Evolutionary conservation across 2,329 filamentous ascomycete genomes (phyloP), one percentile per base, ranked within the genome.

Genomic region (Phyllosticta capitalensis): DNA sequence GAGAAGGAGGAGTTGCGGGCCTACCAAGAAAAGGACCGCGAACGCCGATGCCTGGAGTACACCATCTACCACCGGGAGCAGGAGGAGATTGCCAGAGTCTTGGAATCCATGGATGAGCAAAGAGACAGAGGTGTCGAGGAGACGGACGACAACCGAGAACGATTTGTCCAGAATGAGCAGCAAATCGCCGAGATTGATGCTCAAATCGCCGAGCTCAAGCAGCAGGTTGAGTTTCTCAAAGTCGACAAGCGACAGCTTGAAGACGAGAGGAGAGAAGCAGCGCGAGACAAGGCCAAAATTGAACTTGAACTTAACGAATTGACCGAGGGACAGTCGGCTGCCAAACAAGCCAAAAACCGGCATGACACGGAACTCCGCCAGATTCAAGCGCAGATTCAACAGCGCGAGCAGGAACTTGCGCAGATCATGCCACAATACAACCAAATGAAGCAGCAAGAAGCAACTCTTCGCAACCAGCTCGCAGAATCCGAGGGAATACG

Each of bases 1-100:
- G 94, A 99, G 74, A 97, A 97, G 72, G 91, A 96, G 68, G 95
- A 99, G 73, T 79, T 99, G 48, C 85, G 91, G 52, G 91, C 87
- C 7, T 99, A 92, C 70, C 94, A 97, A 72, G 91, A 96, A 62
- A 96, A 95, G 71, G 94, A 99, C 67, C 86, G 89, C 61, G 92
- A 99, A 73, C 85, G 91, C 61, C 82, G 92, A 64, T 96, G 92
- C 71, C 80, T 99, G 52, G 90, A 97, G 72, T 97, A 97, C 70
- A 94, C 92, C 0, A 92, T 96, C 67, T 91, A 96, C 73, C 87
- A 94, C 65, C 87, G 90, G 63, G 90, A 96, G 68, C 91, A 97
- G 70, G 82, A 87, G 19, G 87, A 88, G 21, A 85, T 96, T 38
- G 81, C 88, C 61, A 83, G 85, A 52, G 84, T 88, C 2, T 81